phyloP scores from a whole-genome alignment of 1,284 basidiomycete genomes.

The Waitea zeae region DNA sequence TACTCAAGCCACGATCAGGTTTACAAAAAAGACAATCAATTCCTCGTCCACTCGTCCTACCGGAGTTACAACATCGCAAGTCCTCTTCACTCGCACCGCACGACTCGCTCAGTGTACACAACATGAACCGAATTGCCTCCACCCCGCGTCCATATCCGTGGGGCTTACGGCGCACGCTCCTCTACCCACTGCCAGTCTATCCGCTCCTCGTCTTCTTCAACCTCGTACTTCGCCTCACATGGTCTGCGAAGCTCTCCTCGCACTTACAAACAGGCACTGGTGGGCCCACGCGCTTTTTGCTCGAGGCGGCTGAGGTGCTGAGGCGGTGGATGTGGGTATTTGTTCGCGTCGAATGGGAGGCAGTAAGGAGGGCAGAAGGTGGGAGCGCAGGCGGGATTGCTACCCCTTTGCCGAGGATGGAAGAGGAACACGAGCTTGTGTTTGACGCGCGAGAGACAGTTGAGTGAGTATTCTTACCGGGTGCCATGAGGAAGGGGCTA shows the following conservation, averaged over 20 bases:
- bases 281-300: slow-evolving; percentile 72
- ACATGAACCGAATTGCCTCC: slow-evolving; percentile 9
- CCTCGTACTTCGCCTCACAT: slow-evolving; percentile 83
- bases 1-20: slow-evolving; percentile 25
- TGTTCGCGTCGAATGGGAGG: slow-evolving; percentile 91
- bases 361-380: slow-evolving; percentile 31
- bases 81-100: slow-evolving; percentile 13
- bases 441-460: neutral
- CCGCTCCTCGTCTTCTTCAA: slow-evolving; percentile 75
- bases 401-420: neutral
- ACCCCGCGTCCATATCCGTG: slow-evolving; percentile 28
- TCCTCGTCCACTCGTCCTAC: slow-evolving; percentile 23
- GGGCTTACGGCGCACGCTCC: slow-evolving; percentile 54
- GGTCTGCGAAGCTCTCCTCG: slow-evolving; percentile 83
- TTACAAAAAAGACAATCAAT: slow-evolving; percentile 10
- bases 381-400: too few species aligned
- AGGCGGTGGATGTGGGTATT: slow-evolving; percentile 96
- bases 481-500: too few species aligned
- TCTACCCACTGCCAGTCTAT: slow-evolving; percentile 76
- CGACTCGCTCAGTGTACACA: slow-evolving; percentile 11
- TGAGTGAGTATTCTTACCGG: too few species aligned
- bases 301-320: slow-evolving; percentile 83
- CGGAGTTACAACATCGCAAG: slow-evolving; percentile 21
- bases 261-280: slow-evolving; percentile 80
- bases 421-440: neutral